phyloP scores from a whole-genome alignment of 225 moss, liverwort and hornwort species.

The Neckera pumila region DNA sequence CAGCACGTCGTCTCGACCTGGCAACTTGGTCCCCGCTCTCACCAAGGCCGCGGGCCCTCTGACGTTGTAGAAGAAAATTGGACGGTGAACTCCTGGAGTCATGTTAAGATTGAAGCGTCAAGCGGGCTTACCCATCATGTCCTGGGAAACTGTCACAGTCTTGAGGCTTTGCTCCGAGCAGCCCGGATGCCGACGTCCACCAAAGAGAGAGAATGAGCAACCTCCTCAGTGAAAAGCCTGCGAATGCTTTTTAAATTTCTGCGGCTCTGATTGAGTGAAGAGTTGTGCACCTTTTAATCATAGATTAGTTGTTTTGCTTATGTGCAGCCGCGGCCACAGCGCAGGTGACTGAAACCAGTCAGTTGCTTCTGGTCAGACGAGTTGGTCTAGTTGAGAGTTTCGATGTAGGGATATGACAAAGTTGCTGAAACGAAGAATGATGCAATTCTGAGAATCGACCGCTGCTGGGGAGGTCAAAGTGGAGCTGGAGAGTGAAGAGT shows the following conservation, averaged over 20 bases:
- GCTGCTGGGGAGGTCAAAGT: neutral
- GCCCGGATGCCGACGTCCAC: neutral
- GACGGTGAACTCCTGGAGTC: neutral
- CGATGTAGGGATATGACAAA: neutral
- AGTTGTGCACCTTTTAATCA: neutral
- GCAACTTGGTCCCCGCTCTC: constrained; percentile 4
- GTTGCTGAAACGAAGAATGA: neutral
- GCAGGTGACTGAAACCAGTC: neutral
- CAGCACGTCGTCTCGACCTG: constrained; percentile 14
- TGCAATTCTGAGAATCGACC: neutral
- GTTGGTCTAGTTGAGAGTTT: neutral
- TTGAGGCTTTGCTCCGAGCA: neutral
- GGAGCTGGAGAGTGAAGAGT: constrained; percentile 1
- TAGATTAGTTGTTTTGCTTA: neutral
- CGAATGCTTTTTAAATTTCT: neutral
- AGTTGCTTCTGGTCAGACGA: neutral
- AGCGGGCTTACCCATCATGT: too few relatives aligned
- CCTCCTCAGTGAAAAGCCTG: neutral
- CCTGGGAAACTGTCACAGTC: neutral
- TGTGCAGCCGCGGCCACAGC: neutral
- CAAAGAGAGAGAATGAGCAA: neutral
- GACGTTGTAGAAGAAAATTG: neutral
- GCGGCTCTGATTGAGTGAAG: neutral
- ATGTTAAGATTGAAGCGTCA: neutral
- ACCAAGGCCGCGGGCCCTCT: constrained; percentile 18